These are phyloP conservation scores for Calocybe gambosa DNA, from an alignment of 1,284 basidiomycete genomes.

Conservation along the genomic window DNA sequence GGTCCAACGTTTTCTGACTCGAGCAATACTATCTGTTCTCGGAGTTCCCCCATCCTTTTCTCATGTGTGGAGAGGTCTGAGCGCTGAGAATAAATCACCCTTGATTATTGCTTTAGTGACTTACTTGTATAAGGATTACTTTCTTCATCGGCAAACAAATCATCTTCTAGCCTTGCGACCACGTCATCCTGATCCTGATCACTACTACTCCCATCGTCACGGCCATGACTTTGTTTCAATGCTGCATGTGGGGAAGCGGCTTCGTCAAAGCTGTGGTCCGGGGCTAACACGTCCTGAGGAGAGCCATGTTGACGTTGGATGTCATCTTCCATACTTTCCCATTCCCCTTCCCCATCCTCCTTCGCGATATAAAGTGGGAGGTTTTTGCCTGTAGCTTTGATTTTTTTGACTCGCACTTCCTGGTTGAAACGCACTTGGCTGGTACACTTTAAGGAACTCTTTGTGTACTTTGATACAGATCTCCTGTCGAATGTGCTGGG, in stretches of 20 bases:
- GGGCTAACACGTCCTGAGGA: neutral
- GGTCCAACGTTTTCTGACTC: constrained; percentile 68
- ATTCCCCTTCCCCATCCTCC: constrained; percentile 23
- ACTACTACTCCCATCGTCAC: neutral
- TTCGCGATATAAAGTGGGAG: constrained; percentile 40
- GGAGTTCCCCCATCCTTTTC: constrained; percentile 53
- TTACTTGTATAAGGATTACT: constrained; percentile 37
- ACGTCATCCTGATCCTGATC: constrained; percentile 27
- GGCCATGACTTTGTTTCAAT: constrained; percentile 2
- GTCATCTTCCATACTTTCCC: constrained; percentile 18
- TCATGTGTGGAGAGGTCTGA: constrained; percentile 55
- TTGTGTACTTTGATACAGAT: constrained; percentile 17
- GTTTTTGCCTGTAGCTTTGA: constrained; percentile 62
- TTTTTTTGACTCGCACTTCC: constrained; percentile 74
- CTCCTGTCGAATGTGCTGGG: constrained; percentile 26
- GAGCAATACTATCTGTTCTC: constrained; percentile 62
- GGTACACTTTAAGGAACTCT: constrained; percentile 16
- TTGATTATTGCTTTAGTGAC: constrained; percentile 4
- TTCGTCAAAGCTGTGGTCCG: neutral
- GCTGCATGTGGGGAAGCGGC: neutral
- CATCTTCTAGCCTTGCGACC: constrained; percentile 58
- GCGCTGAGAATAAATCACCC: constrained; percentile 10
- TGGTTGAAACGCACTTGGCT: constrained; percentile 73
- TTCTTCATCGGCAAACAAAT: constrained; percentile 64
- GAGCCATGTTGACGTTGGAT: constrained; percentile 3